Evolutionary conservation across 2,329 filamentous ascomycete genomes (phyloP), one percentile per base, ranked within the genome.

Genomic region (Venturiaceae sp.): DNA sequence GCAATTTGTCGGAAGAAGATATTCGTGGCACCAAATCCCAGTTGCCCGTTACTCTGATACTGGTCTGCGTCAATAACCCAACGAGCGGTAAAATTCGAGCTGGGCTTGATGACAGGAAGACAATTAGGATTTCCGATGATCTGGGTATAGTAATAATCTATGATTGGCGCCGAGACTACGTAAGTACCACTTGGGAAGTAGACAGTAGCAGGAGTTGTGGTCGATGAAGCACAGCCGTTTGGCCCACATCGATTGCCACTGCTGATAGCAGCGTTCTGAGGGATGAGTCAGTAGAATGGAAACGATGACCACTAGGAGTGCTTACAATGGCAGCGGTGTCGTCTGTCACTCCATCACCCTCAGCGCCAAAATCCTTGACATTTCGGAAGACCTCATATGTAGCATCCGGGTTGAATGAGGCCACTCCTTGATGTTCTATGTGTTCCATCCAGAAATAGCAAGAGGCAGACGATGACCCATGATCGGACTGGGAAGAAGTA

Each of bases 141-240:
- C 71, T 96, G 91, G 9, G 92, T 95, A 77, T 96, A 96, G 79
- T 96, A 97, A 72, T 86, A 87, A 70, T 91, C 87, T 56, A 91
- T 74, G 64, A 97, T 83, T 23, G 92, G 89, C 66, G 78, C 80
- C 69, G 84, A 90, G 65, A 97, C 85, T n/a, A 87, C 68, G 68
- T 96, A 97, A 58, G 85, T 95, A 63, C 92, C 92, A 11, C 89
- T 79, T 39, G 91, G 92, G 77, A 97, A 95, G 77, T 95, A 97
- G 57, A 97, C 84, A 54, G 14, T 9, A 9, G 19, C n/a, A 8
- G 26, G 19, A 26, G 8, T 57, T 8, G 46, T 58, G 19, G 56
- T 8, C 11, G 36, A 11, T 11, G 36, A 39, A 39, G 36, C 11
- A n/a, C 36, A 39, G n/a, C n/a, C n/a, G n/a, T 39, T 39, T 11